Evolutionary conservation across 345 rosid species (phyloP), one percentile per base, ranked within the genome.

Genomic region (Anastatica hierochuntica): DNA sequence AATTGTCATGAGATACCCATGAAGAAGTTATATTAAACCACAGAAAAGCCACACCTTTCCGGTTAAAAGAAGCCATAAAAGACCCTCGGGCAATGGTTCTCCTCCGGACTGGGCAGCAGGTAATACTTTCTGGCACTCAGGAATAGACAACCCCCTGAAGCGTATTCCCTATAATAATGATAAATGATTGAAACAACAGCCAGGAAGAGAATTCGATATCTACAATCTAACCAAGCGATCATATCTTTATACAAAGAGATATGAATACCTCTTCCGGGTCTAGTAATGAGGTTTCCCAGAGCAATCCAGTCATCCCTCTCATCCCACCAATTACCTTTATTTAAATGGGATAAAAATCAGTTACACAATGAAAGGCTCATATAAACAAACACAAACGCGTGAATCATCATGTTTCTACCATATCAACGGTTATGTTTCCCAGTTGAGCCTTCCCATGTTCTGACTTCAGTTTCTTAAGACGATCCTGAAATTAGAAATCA

Each of bases 241-340:
- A 40, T 14, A 54, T 24, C 15, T 40, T 12, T 12, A 62, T 17
- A 61, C 53, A 38, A 23, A 23, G 34, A 21, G 29, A 53, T 47
- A 40, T 47, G 35, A 58, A 43, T 67, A 88, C 97, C 90, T 92
- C 98, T 23, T 92, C 97, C 3, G 97, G 82, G 59, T 92, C 98
- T 27, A 92, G 96, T 58, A 92, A 77, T 29, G 98, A 92, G 57
- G 97, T 88, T 73, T 92, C 97, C 98, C 98, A 88, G 6, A 92
- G 82, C 62, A 92, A 61, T 31, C 98, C 94, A 42, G 92, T 81
- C 98, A 92, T 92, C 74, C 97, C 98, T 77, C 98, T 81, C 98
- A 92, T 92, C 49, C 98, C 98, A 41, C 98, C 95, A 52, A 88
- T 71, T 34, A 92, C 96, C 98, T 92, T 70, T 4, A 44, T 62